phyloP scores from a whole-genome alignment of 2,329 filamentous ascomycete genomes.

The Chlorencoelia australis region DNA sequence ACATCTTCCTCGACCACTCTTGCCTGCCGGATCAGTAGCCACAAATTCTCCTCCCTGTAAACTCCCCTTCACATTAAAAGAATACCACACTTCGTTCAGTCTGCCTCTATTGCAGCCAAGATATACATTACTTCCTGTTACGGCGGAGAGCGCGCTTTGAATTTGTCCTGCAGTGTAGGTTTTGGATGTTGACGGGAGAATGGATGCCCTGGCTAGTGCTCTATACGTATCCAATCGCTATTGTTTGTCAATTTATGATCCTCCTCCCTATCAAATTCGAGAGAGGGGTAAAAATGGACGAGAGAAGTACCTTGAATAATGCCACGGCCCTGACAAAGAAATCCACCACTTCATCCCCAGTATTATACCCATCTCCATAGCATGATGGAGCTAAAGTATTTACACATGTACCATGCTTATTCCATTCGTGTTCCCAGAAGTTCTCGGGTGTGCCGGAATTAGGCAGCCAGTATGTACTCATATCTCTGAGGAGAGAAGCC shows the following conservation, averaged over 20 bases:
- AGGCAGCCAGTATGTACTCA: constrained; percentile 54
- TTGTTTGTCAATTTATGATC: too few species aligned
- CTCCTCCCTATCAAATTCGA: constrained; percentile 4
- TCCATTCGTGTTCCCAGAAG: constrained; percentile 69
- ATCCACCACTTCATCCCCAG: constrained; percentile 54
- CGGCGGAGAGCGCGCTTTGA: constrained; percentile 31
- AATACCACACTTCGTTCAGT: constrained; percentile 42
- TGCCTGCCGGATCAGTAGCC: constrained; percentile 10
- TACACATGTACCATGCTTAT: constrained; percentile 65
- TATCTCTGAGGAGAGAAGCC: constrained; percentile 50
- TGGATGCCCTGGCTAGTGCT: constrained; percentile 40
- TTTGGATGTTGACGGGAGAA: constrained; percentile 34
- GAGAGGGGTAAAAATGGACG: neutral
- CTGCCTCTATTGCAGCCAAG: constrained; percentile 34
- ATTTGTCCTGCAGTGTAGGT: constrained; percentile 35
- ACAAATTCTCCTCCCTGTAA: constrained; percentile 14
- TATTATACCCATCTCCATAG: constrained; percentile 46
- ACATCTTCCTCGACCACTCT: constrained; percentile 9
- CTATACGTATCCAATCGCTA: constrained; percentile 17
- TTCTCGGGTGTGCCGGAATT: constrained; percentile 51
- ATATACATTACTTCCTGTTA: constrained; percentile 36
- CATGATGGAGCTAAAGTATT: constrained; percentile 57
- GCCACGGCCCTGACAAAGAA: constrained; percentile 56
- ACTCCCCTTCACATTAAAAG: constrained; percentile 14
- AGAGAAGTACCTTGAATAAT: constrained; percentile 44